Base-by-base conservation (phyloP, 257 asterid species). In the Perilla frutescens region DNA sequence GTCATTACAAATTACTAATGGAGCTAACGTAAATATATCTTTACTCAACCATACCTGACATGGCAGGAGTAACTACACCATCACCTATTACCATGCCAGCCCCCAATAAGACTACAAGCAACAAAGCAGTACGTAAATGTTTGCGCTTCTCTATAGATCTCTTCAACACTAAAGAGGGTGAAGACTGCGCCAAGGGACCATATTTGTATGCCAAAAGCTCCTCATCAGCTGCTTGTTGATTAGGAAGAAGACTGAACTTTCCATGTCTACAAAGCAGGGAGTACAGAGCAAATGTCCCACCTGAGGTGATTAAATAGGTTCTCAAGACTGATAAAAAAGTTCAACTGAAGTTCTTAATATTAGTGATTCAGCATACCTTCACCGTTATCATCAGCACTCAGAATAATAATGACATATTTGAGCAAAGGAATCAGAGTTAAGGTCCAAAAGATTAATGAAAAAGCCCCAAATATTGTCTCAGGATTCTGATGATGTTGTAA, bases 201-300 rank as follows among this genome's bases (percentile, higher is more conserved):
- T 87, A 88, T 82, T 85, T 94, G 84, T 90, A 94, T 57, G 99
- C 68, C 43, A 91, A 84, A 60, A 94, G 88, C 79, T 94, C 99
- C 87, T 91, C 98, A 62, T 94, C 98, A 62, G 98, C 98, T 32
- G 98, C 97, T 83, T 94, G 98, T 75, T 94, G 99, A 85, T 91
- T 94, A 59, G 99, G 96, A 85, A 94, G 99, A 80, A 94, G 87
- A 78, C 96, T 82, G 73, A 94, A 85, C 68, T 94, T 94, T 66
- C 97, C 97, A 85, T 94, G 96, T 77, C 99, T 85, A 73, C 97
- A 91, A 40, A 94, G 93, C 78, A 94, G 86, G 56, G 97, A 90
- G 82, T 94, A 94, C 44, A 94, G 95, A 74, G 99, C 97, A 80
- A 94, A 94, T 51, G 97, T 86, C 80, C 98, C 99, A 79, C 99